A percentile compares a stretch with the other conserved stretches of the same genome.
phyloP scores from a whole-genome alignment of 2,329 filamentous ascomycete genomes.

The Xylariaceae sp. region DNA sequence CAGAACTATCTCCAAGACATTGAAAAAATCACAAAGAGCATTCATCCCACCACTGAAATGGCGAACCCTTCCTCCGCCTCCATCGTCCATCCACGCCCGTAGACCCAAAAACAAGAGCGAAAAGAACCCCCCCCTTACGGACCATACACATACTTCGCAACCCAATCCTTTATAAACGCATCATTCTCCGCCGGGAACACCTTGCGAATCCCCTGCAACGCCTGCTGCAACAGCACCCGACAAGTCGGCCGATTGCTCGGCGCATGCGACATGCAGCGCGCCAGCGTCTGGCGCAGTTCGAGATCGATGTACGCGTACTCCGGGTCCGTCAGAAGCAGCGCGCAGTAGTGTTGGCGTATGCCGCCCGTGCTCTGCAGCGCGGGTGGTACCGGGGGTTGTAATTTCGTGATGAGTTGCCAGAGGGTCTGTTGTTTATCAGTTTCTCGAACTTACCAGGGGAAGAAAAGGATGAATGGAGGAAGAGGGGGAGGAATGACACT shows the following conservation, averaged over 20 bases:
- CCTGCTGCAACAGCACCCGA: background rate
- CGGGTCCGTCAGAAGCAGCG: background rate
- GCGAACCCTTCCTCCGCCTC: background rate
- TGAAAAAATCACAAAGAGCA: too few relatives aligned
- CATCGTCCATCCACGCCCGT: background rate
- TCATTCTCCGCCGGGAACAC: slow-evolving; percentile 13
- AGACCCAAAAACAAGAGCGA: background rate
- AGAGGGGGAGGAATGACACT: background rate
- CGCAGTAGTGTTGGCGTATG: slow-evolving; percentile 8
- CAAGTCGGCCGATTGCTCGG: slow-evolving; percentile 14
- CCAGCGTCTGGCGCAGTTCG: slow-evolving; percentile 15
- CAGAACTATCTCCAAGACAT: too few relatives aligned
- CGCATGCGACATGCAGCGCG: slow-evolving; percentile 21
- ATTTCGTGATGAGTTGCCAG: slow-evolving; percentile 24
- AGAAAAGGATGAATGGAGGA: background rate
- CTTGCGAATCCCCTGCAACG: slow-evolving; percentile 2
- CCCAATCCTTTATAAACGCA: slow-evolving; percentile 10
- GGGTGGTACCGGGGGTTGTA: slow-evolving; percentile 1
- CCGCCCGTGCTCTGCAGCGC: background rate
- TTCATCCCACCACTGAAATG: too few relatives aligned
- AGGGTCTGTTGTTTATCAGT: slow-evolving; percentile 11
- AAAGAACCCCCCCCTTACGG: background rate
- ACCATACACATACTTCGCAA: slow-evolving; percentile 9
- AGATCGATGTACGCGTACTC: slow-evolving; percentile 10
- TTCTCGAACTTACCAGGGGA: background rate